phyloP scores from a whole-genome alignment of 129 eudicot species.

The Heracleum sosnowskyi region DNA sequence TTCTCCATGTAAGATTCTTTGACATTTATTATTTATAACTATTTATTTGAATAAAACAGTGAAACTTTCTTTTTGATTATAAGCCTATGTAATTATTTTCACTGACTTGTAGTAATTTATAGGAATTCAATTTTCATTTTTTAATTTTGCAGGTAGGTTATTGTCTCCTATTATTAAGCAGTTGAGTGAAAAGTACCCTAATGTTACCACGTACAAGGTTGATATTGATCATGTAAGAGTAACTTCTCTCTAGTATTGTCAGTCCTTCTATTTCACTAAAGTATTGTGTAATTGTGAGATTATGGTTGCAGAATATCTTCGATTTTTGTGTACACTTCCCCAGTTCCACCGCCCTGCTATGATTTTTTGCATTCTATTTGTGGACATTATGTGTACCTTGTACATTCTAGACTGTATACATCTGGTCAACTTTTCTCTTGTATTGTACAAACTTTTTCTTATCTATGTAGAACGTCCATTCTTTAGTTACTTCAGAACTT shows the following conservation, averaged over 20 bases:
- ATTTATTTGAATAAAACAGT: not conserved
- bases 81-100: not conserved
- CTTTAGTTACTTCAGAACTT: not conserved
- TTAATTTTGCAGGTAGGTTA: conserved; percentile 49
- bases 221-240: conserved; percentile 78
- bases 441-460: not conserved
- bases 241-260: not conserved
- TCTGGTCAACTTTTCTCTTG: not conserved
- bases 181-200: conserved; percentile 71
- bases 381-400: not conserved
- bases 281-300: not conserved
- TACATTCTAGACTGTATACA: no score
- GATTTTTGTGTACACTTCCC: not conserved
- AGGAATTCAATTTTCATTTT: not conserved
- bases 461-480: not conserved
- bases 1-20: conserved; percentile 69
- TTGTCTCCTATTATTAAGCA: conserved; percentile 68
- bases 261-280: not conserved
- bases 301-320: not conserved
- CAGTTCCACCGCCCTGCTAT: not conserved
- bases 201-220: conserved; percentile 77
- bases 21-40: not conserved
- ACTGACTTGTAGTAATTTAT: not conserved
- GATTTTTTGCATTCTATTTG: not conserved
- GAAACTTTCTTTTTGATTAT: not conserved